Evolutionary conservation across 2,329 filamentous ascomycete genomes (phyloP).

Genomic region (Lizonia empirigonia): DNA sequence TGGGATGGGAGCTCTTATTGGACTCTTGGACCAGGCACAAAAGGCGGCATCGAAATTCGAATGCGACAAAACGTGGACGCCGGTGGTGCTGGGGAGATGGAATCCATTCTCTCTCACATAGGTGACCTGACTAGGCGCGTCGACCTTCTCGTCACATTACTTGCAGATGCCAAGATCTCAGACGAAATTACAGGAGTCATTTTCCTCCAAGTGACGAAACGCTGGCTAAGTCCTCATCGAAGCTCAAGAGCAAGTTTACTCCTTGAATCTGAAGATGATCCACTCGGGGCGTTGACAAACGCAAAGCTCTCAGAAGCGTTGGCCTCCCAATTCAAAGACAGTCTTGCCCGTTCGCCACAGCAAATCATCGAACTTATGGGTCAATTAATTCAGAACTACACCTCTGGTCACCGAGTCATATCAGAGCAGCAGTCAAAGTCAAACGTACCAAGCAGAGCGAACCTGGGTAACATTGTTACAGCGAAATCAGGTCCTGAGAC

Average conservation of each 20-base stretch:
- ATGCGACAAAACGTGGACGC: conserved; percentile 70
- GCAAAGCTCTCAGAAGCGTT: conserved; percentile 69
- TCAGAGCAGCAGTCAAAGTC: conserved; percentile 42
- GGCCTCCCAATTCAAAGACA: conserved; percentile 67
- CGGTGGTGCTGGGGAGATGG: conserved; percentile 66
- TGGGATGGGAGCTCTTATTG: conserved; percentile 61
- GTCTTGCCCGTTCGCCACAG: conserved; percentile 66
- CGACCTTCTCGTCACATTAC: conserved; percentile 31
- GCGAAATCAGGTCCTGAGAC: not conserved
- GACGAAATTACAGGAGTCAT: conserved; percentile 62
- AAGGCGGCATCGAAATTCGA: conserved; percentile 61
- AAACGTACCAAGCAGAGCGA: conserved; percentile 32
- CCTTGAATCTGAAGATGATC: conserved; percentile 48
- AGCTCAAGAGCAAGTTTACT: conserved; percentile 23
- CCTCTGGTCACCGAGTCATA: conserved; percentile 52
- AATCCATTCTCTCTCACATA: conserved; percentile 66
- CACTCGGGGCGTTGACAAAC: conserved; percentile 59
- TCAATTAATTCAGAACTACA: conserved; percentile 59
- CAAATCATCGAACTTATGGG: conserved; percentile 69
- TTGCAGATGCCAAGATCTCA: conserved; percentile 59
- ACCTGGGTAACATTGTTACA: conserved; percentile 33
- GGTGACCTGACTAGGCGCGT: conserved; percentile 36
- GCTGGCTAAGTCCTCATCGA: conserved; percentile 57
- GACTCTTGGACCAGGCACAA: conserved; percentile 56
- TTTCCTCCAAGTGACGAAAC: conserved; percentile 64